Conservation (phyloP, 129 eudicot genomes). For the Helichrysum umbraculigerum region DNA sequence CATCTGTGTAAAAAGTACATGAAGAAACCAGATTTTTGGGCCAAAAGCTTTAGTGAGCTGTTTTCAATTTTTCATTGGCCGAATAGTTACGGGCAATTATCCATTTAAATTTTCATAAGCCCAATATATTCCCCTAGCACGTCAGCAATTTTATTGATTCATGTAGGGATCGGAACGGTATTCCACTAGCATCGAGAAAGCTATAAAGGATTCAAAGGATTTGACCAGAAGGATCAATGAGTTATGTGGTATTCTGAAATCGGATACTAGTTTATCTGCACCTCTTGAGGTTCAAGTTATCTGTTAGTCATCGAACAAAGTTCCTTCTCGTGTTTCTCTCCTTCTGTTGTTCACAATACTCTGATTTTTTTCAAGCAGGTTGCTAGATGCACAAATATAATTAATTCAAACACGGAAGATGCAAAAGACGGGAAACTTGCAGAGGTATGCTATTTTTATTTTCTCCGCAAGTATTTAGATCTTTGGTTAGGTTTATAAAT, state of each 20-base stretch:
- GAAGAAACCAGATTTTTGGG: too few species aligned
- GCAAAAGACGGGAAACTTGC: slow-evolving; percentile 94
- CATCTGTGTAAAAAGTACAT: too few species aligned
- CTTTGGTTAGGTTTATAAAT: neutral
- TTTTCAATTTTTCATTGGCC: too few species aligned
- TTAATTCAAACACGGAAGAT: slow-evolving; percentile 88
- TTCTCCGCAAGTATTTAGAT: neutral
- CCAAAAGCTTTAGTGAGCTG: too few species aligned
- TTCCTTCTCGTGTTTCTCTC: neutral
- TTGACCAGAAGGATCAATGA: slow-evolving; percentile 89
- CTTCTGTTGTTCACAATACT: neutral
- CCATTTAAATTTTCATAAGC: too few species aligned
- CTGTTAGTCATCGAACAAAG: neutral
- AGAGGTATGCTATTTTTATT: slow-evolving; percentile 46
- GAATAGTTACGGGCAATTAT: too few species aligned
- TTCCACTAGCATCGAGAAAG: slow-evolving; percentile 75
- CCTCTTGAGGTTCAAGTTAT: slow-evolving; percentile 77
- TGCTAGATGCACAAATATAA: slow-evolving; percentile 91
- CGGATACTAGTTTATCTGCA: slow-evolving; percentile 93
- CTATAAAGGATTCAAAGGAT: slow-evolving; percentile 84
- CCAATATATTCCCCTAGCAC: too few species aligned
- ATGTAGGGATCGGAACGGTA: slow-evolving; percentile 94
- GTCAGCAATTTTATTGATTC: neutral
- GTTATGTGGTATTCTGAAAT: slow-evolving; percentile 90
- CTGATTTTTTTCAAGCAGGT: slow-evolving; percentile 50